These are phyloP conservation scores for Backusella psychrophila DNA, from an alignment of 192 early-diverging fungal species.

Conservation along the genomic window DNA sequence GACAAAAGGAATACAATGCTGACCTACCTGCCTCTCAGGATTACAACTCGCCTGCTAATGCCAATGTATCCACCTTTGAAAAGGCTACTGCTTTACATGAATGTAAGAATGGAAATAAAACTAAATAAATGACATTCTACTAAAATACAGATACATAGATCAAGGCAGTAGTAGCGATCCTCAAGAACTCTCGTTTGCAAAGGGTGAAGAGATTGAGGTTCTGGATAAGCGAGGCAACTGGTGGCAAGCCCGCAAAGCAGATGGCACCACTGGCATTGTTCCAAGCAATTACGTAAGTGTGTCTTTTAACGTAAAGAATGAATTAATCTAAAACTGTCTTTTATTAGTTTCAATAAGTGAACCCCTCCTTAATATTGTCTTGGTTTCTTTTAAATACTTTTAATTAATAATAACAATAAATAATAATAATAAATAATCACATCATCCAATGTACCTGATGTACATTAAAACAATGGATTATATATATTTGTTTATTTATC, in stretches of 20 bases:
- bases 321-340: neutral
- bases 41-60: neutral
- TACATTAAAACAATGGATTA: neutral
- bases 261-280: conserved; percentile 82
- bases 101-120: neutral
- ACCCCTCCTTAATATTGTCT: neutral
- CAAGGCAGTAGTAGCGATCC: conserved; percentile 86
- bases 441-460: neutral
- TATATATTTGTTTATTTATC: neutral
- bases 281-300: conserved; percentile 77
- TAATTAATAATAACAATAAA: neutral
- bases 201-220: conserved; percentile 85
- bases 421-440: neutral
- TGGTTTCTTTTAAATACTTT: neutral
- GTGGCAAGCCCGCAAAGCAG: conserved; percentile 88
- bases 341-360: neutral
- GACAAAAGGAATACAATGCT: neutral
- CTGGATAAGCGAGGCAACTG: conserved; percentile 93
- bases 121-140: neutral
- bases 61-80: neutral
- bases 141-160: conserved; percentile 40
- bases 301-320: neutral
- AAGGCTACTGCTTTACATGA: neutral
- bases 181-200: conserved; percentile 86
- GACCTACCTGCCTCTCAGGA: neutral